Evolutionary conservation across 2,329 filamentous ascomycete species (phyloP).

Genomic region (Dactylellina drechsleri): DNA sequence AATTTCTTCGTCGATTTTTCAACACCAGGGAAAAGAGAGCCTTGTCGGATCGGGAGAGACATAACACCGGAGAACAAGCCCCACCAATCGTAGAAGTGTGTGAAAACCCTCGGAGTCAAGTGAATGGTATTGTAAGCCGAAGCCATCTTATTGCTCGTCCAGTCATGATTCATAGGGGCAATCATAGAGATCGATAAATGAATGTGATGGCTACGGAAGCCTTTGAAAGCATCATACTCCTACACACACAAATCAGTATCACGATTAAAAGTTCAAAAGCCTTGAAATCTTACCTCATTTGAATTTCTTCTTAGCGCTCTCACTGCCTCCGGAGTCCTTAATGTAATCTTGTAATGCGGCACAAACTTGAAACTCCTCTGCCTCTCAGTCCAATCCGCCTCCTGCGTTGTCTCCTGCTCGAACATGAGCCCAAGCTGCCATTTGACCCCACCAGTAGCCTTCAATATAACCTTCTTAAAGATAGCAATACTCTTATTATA

Average conservation of each 20-base stretch:
- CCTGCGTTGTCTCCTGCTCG: slow-evolving; percentile 79
- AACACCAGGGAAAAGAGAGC: slow-evolving; percentile 85
- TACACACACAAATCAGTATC: slow-evolving; percentile 54
- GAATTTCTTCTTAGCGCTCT: slow-evolving; percentile 33
- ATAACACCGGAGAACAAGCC: slow-evolving; percentile 93
- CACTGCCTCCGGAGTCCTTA: slow-evolving; percentile 75
- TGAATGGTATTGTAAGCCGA: slow-evolving; percentile 97
- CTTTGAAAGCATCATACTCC: slow-evolving; percentile 89
- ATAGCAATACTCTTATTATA: slow-evolving; percentile 75
- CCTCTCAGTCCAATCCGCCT: slow-evolving; percentile 60
- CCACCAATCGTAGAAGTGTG: slow-evolving; percentile 98
- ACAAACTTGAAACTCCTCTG: slow-evolving; percentile 85
- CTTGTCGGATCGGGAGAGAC: slow-evolving; percentile 93
- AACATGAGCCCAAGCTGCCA: slow-evolving; percentile 93
- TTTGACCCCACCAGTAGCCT: slow-evolving; percentile 93
- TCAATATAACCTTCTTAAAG: slow-evolving; percentile 99
- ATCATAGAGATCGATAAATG: slow-evolving; percentile 92
- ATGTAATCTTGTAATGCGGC: slow-evolving; percentile 88
- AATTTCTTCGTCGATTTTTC: slow-evolving; percentile 99
- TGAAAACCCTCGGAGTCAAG: slow-evolving; percentile 93
- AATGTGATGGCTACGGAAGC: slow-evolving; percentile 96
- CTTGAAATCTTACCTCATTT: slow-evolving; percentile 26
- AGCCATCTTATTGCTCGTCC: slow-evolving; percentile 80
- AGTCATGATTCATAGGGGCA: slow-evolving; percentile 86
- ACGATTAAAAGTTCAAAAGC: background rate